Evolutionary conservation across 192 early-diverging fungal genomes (phyloP).

Genomic region (Gaertneriomyces sp.): DNA sequence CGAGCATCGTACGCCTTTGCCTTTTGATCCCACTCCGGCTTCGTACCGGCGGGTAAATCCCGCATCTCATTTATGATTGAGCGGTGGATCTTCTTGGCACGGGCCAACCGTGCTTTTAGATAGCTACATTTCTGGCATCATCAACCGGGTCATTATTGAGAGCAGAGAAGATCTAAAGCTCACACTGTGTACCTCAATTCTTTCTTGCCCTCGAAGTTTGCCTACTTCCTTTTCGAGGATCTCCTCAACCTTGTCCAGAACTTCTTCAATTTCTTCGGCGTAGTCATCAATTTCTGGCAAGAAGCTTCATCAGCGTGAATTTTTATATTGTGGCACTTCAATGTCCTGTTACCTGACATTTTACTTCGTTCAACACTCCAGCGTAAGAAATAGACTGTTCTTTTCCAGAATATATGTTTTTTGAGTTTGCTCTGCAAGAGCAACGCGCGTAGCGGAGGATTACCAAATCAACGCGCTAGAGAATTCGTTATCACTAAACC

Average conservation of each 20-base stretch:
- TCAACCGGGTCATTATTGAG: not conserved
- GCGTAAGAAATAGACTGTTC: no score
- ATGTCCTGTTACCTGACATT: no score
- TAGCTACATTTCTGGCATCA: conserved; percentile 54
- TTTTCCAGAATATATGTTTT: no score
- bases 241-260: conserved; percentile 40
- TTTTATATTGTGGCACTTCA: no score
- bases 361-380: no score
- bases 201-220: conserved; percentile 45
- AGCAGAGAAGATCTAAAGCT: not conserved
- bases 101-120: conserved; percentile 45
- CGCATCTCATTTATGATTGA: conserved; percentile 52
- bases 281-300: conserved; percentile 57
- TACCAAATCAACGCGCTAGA: no score
- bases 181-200: conserved; percentile 41
- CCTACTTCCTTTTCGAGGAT: conserved; percentile 49
- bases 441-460: no score
- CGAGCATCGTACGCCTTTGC: conserved; percentile 43
- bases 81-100: conserved; percentile 50
- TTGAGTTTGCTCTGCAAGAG: no score
- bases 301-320: not conserved
- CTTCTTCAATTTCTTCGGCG: conserved; percentile 56
- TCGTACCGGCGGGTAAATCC: conserved; percentile 26
- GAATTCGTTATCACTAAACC: no score
- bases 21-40: conserved; percentile 43